Evolutionary conservation across 139 green algal genomes (phyloP).

Genomic region (Coccomyxa sp.): DNA sequence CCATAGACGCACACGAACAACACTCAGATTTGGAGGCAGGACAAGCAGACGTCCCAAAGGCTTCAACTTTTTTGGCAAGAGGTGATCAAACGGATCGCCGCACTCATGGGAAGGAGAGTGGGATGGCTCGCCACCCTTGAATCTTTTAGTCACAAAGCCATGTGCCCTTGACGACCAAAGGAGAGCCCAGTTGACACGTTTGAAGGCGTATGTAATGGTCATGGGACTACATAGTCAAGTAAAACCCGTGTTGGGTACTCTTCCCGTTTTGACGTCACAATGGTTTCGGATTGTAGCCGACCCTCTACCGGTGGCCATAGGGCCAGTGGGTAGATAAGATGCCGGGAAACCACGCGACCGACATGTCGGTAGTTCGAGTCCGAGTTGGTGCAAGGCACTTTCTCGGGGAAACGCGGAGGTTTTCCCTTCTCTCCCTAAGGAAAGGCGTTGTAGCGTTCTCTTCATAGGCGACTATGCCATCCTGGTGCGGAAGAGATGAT

Average conservation of each 20-base stretch:
- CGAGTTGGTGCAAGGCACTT: too few species aligned
- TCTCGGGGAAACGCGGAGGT: too few species aligned
- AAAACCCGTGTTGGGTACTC: too few species aligned
- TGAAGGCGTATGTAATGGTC: not conserved
- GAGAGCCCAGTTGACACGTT: not conserved
- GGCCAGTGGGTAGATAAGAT: too few species aligned
- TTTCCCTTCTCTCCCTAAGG: too few species aligned
- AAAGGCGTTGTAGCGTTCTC: not conserved
- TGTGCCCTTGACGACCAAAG: constrained; percentile 1
- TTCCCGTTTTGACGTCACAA: too few species aligned
- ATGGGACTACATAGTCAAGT: too few species aligned
- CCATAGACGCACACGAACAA: not conserved
- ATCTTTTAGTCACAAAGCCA: not conserved
- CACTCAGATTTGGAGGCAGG: not conserved
- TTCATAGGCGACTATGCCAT: not conserved
- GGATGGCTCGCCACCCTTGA: not conserved
- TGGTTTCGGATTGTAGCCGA: too few species aligned
- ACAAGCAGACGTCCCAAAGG: not conserved
- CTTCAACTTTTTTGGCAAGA: not conserved
- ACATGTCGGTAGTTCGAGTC: too few species aligned
- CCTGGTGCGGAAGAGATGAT: not conserved
- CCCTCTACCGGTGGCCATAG: too few species aligned
- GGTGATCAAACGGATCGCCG: not conserved
- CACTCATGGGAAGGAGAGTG: not conserved
- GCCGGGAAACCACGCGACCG: too few species aligned